A percentile compares a stretch with the other conserved stretches of the same genome.
These are phyloP conservation scores for Erythrophleum fordii DNA, from an alignment of 306 rosid species.

Conservation along the genomic window DNA sequence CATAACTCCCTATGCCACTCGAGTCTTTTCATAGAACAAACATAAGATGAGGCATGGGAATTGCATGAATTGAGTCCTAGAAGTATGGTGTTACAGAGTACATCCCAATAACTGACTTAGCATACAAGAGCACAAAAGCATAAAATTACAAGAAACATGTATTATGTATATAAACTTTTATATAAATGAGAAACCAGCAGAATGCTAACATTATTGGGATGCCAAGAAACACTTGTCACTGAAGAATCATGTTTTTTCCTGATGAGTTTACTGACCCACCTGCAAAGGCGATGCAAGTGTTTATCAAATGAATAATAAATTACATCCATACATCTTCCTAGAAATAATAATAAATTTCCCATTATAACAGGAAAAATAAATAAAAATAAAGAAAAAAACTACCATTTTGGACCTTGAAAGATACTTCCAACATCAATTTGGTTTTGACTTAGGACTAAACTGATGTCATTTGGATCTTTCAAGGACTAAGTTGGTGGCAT, in stretches of 20 bases:
- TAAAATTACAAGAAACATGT: conserved; percentile 9
- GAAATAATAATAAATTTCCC: conserved; percentile 10
- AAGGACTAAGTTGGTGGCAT: too few species aligned
- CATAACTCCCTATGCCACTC: too few species aligned
- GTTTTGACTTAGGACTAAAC: background rate
- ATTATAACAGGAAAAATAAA: conserved; percentile 13
- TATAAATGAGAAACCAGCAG: conserved; percentile 26
- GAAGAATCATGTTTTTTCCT: conserved; percentile 96
- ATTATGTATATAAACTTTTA: background rate
- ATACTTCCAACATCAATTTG: background rate
- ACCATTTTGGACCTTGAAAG: background rate
- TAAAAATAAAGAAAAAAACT: background rate
- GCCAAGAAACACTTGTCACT: conserved; percentile 98
- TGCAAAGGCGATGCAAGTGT: conserved; percentile 46
- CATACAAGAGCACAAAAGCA: background rate
- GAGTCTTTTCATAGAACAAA: too few species aligned
- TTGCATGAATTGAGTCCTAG: too few species aligned
- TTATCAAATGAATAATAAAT: conserved; percentile 8
- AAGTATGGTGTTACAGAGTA: too few species aligned
- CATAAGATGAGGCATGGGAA: too few species aligned
- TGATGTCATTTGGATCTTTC: background rate
- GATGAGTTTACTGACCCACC: conserved; percentile 99
- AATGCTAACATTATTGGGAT: conserved; percentile 83
- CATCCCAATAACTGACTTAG: conserved; percentile 26
- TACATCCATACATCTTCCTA: background rate